Evolutionary conservation across 2,329 filamentous ascomycete species (phyloP).

Genomic region (Fusarium pseudoanthophilum): DNA sequence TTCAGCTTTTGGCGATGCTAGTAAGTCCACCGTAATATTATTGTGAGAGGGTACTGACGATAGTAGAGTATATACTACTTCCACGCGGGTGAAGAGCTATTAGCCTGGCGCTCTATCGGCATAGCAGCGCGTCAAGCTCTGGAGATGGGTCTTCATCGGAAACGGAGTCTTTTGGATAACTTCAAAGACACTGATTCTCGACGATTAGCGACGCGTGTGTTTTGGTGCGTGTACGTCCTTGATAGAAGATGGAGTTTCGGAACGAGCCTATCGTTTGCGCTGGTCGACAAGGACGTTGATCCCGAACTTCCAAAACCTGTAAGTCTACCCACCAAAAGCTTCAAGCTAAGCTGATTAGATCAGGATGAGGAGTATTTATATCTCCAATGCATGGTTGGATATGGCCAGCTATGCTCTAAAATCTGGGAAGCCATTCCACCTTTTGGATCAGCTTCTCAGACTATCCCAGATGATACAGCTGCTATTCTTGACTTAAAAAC

Average conservation of each 20-base stretch:
- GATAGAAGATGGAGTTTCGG: constrained; percentile 64
- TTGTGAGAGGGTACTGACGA: neutral
- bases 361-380: constrained; percentile 52
- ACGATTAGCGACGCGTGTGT: constrained; percentile 52
- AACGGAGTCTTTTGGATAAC: constrained; percentile 55
- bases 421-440: constrained; percentile 58
- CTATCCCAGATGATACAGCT: constrained; percentile 53
- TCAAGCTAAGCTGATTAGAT: neutral
- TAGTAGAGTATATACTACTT: constrained; percentile 55
- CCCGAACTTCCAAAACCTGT: constrained; percentile 58
- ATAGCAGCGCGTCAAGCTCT: constrained; percentile 58
- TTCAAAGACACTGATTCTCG: constrained; percentile 48
- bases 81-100: constrained; percentile 60
- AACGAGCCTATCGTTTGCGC: constrained; percentile 60
- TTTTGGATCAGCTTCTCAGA: constrained; percentile 49
- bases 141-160: constrained; percentile 61
- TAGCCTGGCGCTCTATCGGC: constrained; percentile 60
- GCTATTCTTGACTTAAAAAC: constrained; percentile 55
- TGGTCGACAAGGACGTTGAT: constrained; percentile 62
- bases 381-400: constrained; percentile 59
- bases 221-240: constrained; percentile 63
- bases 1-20: constrained; percentile 49
- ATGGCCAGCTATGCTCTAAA: constrained; percentile 58
- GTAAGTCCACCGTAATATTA: constrained; percentile 19
- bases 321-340: neutral